Evolutionary conservation across 306 rosid genomes (phyloP).

Genomic region (Trifolium dubium): DNA sequence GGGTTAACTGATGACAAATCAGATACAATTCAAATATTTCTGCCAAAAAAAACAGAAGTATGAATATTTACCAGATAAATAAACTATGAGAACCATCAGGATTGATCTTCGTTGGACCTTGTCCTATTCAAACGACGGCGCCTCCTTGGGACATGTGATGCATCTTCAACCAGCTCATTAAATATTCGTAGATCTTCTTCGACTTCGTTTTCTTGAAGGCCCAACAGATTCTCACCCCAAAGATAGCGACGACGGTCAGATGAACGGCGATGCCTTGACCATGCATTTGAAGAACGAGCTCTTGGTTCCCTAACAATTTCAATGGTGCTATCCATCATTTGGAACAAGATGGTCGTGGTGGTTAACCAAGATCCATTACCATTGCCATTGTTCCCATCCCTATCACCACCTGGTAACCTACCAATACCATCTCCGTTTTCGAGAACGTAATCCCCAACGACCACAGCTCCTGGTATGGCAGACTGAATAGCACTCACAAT

Average conservation of each 20-base stretch:
- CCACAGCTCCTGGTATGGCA: constrained; percentile 84
- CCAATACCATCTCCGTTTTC: constrained; percentile 81
- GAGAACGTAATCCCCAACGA: constrained; percentile 83
- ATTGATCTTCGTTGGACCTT: constrained; percentile 70
- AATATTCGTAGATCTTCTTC: constrained; percentile 52
- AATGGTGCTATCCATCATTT: constrained; percentile 71
- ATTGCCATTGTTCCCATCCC: constrained; percentile 53
- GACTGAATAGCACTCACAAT: constrained; percentile 89
- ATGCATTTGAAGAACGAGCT: constrained; percentile 65
- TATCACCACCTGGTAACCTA: constrained; percentile 59
- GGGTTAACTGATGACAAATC: constrained; percentile 47
- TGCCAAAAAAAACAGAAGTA: constrained; percentile 38
- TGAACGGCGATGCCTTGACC: constrained; percentile 70
- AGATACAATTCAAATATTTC: constrained; percentile 41
- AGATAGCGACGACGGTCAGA: constrained; percentile 69
- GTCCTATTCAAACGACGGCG: constrained; percentile 68
- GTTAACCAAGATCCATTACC: constrained; percentile 72
- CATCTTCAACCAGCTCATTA: constrained; percentile 55
- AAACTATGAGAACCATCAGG: constrained; percentile 41
- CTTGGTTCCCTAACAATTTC: constrained; percentile 71
- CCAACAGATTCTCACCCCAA: constrained; percentile 88
- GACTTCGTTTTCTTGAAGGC: constrained; percentile 54
- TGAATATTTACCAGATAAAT: constrained; percentile 61
- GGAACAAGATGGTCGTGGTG: constrained; percentile 73
- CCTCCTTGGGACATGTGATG: constrained; percentile 75